Evolutionary conservation across 345 rosid genomes (phyloP).

Genomic region (Cardamine occulta): DNA sequence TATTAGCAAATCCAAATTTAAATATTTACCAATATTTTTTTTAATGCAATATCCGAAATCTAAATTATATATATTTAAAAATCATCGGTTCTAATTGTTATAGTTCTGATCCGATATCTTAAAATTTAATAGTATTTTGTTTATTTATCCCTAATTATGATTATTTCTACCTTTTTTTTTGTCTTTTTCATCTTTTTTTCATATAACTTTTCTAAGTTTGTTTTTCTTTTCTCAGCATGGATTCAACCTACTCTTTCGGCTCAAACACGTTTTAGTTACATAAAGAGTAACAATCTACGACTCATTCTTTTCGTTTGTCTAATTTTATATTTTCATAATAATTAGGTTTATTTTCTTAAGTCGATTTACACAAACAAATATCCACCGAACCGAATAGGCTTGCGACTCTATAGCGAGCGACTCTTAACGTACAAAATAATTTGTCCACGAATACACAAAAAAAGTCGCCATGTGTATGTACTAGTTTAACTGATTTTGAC

Average conservation of each 20-base stretch:
- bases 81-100: not conserved
- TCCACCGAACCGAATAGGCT: conserved; percentile 17
- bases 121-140: not conserved
- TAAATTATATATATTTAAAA: too few relatives aligned
- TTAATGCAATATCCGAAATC: too few relatives aligned
- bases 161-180: not conserved
- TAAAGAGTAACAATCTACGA: not conserved
- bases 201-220: not conserved
- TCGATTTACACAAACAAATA: conserved; percentile 2
- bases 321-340: not conserved
- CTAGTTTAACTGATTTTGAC: conserved; percentile 34
- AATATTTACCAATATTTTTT: too few relatives aligned
- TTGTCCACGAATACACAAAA: conserved; percentile 29
- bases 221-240: not conserved
- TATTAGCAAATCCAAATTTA: not conserved
- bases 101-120: not conserved
- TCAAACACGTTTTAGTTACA: conserved; percentile 24
- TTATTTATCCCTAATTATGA: not conserved
- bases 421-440: conserved; percentile 21
- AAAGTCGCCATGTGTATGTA: conserved; percentile 32
- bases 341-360: not conserved
- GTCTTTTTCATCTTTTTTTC: too few relatives aligned
- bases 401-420: not conserved
- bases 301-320: conserved; percentile 22
- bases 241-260: conserved; percentile 29